These are phyloP conservation scores for Biancaea sappan DNA, from an alignment of 306 rosid genomes.

Conservation along the genomic window DNA sequence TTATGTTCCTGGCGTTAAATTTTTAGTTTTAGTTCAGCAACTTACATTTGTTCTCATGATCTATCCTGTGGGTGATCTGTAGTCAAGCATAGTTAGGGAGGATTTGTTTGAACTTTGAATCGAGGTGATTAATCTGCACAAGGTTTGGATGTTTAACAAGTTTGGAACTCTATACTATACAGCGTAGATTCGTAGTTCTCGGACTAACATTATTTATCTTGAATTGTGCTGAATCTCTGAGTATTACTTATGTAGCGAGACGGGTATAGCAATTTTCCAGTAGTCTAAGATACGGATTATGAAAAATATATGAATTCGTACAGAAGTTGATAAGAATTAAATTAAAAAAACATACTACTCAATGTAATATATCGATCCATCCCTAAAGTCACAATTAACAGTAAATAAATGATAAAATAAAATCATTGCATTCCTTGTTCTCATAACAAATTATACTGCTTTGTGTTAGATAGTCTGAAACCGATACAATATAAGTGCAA, in stretches of 20 bases:
- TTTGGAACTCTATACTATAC: neutral
- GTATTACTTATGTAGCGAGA: neutral
- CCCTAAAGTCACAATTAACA: neutral
- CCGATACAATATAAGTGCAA: neutral
- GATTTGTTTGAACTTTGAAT: neutral
- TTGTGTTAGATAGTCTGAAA: neutral
- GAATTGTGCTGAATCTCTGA: neutral
- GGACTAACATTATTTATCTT: neutral
- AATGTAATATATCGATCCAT: neutral
- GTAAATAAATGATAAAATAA: neutral
- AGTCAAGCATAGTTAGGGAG: neutral
- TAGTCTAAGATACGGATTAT: neutral
- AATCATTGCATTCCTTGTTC: neutral
- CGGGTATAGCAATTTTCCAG: neutral
- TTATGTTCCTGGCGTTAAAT: neutral
- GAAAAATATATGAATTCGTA: too few relatives aligned
- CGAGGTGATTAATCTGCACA: constrained; percentile 7
- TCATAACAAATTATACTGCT: neutral
- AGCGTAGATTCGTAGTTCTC: neutral
- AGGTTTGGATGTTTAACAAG: neutral
- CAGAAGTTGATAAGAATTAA: neutral
- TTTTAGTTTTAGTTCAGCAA: neutral
- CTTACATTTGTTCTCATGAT: neutral
- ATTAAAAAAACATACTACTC: neutral
- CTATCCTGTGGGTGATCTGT: neutral